phyloP scores from a whole-genome alignment of 345 rosid genomes.

The Kandelia obovata region DNA sequence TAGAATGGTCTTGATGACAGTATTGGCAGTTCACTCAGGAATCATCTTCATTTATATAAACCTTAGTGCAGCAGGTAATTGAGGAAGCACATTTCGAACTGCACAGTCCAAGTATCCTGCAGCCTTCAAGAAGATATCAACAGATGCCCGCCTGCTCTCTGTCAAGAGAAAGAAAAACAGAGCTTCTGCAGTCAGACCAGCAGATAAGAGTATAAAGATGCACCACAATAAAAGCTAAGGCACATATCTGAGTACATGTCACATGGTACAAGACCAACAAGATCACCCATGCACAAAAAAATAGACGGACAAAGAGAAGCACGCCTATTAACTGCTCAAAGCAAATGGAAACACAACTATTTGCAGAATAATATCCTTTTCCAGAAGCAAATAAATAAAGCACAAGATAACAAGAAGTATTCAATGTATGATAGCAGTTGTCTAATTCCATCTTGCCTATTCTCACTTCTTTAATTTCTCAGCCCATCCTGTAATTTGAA shows the following conservation, averaged over 20 bases:
- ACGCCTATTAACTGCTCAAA: no score
- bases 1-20: slow-evolving; percentile 13
- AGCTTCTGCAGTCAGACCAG: slow-evolving; percentile 1
- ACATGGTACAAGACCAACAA: neutral
- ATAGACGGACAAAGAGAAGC: neutral
- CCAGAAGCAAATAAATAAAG: no score
- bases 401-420: no score
- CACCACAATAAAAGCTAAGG: neutral
- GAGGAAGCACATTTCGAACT: slow-evolving; percentile 83
- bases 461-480: neutral
- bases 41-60: slow-evolving; percentile 27
- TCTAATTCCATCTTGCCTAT: neutral
- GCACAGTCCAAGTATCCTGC: slow-evolving; percentile 98
- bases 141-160: slow-evolving; percentile 83
- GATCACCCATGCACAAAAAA: neutral
- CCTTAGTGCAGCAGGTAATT: slow-evolving; percentile 72
- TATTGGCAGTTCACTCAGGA: slow-evolving; percentile 1
- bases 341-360: no score
- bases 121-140: slow-evolving; percentile 94
- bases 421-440: no score
- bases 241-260: neutral
- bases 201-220: slow-evolving; percentile 1
- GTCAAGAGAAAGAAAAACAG: slow-evolving; percentile 23
- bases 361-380: no score
- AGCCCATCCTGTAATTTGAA: neutral